Percentiles rank a stretch among this genome's conserved stretches.
phyloP scores from a whole-genome alignment of 2,329 filamentous ascomycete species.

The Monilinia polystroma region DNA sequence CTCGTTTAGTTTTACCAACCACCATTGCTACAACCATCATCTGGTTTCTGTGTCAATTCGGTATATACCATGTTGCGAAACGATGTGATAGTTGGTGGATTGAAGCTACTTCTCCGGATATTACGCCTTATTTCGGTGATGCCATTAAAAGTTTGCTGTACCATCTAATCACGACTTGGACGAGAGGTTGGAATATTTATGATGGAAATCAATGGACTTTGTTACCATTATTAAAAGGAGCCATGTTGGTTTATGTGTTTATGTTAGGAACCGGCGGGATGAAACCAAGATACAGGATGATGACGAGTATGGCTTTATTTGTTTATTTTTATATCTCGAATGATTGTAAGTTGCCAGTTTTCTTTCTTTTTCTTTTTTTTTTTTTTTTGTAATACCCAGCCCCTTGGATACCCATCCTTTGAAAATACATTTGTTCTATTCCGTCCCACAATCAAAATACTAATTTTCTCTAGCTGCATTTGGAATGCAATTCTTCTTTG shows the following conservation, averaged over 20 bases:
- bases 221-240: conserved; percentile 53
- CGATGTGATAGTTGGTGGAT: conserved; percentile 61
- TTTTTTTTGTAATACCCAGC: not conserved
- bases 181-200: conserved; percentile 50
- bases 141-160: conserved; percentile 48
- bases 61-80: conserved; percentile 55
- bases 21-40: conserved; percentile 53
- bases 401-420: too few species aligned
- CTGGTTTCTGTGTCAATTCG: conserved; percentile 56
- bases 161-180: conserved; percentile 53
- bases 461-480: conserved; percentile 44
- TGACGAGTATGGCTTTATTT: conserved; percentile 48
- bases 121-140: conserved; percentile 43
- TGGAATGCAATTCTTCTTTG: conserved; percentile 60
- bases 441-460: not conserved
- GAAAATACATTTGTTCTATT: not conserved
- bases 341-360: conserved; percentile 32
- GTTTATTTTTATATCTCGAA: conserved; percentile 47
- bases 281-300: conserved; percentile 50
- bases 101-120: conserved; percentile 49
- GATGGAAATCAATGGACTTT: conserved; percentile 61
- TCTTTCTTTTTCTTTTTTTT: not conserved
- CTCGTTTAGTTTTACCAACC: conserved; percentile 58
- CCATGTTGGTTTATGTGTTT: conserved; percentile 54
- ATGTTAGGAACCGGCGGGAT: conserved; percentile 52